phyloP scores from a whole-genome alignment of 257 asterid species.

The Fraxinus americana region DNA sequence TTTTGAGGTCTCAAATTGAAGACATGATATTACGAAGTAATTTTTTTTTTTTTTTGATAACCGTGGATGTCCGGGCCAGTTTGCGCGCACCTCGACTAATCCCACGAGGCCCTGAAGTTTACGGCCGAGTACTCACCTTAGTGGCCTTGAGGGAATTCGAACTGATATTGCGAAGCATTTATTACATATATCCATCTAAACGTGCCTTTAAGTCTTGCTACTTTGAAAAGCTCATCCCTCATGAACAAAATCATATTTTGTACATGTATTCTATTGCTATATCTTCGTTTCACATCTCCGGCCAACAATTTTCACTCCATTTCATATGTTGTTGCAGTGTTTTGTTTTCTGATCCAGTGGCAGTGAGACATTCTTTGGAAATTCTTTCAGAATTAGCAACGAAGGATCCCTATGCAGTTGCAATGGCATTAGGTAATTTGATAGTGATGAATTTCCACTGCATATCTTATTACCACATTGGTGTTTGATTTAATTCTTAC shows the following conservation, averaged over 20 bases:
- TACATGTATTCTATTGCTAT: constrained; percentile 19
- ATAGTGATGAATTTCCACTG: constrained; percentile 21
- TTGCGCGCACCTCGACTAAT: too few relatives aligned
- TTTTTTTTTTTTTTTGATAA: too few relatives aligned
- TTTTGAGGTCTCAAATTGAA: background rate
- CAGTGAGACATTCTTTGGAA: constrained; percentile 95
- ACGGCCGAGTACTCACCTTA: too few relatives aligned
- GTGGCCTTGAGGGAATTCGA: too few relatives aligned
- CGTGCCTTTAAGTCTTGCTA: background rate
- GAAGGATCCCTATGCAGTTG: constrained; percentile 91
- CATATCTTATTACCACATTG: constrained; percentile 14
- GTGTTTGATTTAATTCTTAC: constrained; percentile 16
- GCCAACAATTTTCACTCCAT: constrained; percentile 15
- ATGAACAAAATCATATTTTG: constrained; percentile 18
- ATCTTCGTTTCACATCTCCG: constrained; percentile 7
- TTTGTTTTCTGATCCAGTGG: constrained; percentile 92
- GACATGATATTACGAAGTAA: background rate
- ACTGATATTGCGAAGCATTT: background rate
- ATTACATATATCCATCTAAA: background rate
- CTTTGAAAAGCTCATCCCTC: constrained; percentile 4
- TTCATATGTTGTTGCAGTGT: constrained; percentile 58
- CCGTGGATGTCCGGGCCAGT: too few relatives aligned
- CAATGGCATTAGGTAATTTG: constrained; percentile 85
- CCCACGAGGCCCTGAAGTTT: too few relatives aligned
- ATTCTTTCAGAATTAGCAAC: constrained; percentile 82